Base-by-base conservation (phyloP, 1,284 basidiomycete species). In the Heliocybe sulcata region DNA sequence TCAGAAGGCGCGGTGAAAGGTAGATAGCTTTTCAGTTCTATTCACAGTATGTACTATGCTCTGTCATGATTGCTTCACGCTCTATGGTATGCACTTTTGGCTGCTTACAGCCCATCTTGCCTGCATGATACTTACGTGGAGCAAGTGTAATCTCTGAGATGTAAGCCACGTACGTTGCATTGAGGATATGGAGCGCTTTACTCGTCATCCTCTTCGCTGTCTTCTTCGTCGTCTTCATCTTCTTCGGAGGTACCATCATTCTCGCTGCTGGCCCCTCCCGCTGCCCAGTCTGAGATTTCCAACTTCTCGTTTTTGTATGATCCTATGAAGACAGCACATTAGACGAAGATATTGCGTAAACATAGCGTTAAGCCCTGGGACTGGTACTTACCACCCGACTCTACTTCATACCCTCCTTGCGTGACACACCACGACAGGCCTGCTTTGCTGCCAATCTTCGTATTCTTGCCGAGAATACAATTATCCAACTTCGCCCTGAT, bases 401-500 rank as follows among this genome's bases (percentile, higher is more conserved):
- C 75, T 22, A 94, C 86, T 63, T 93, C 90, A 64, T 90, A 96
- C 0, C 92, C 91, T 3, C 89, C 85, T 59, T 95, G 94, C 2
- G 94, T 88, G 38, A 98, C 84, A 67, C 92, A 95, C 55, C 88
- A 83, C 55, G 81, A 80, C 57, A 98, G 73, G 60, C 88, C 84
- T 1, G 89, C 85, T 65, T 90, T 92, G 42, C 79, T 77, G 8
- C 94, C 93, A 14, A 98, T 77, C 57, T 81, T 84, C 0, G 90
- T 93, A 59, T 87, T 87, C 56, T 83, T 84, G 14, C 94, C 92
- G 1, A 98, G 72, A 51, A 98, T 89, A 59, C 86, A 92, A 45
- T 90, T 89, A 49, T 98, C 96, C 3, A 99, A 73, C 67, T 93
- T 94, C 16, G 87, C 93, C 9, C 94, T 96, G 62, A 52, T 31